phyloP scores from a whole-genome alignment of 148 eudicot species.

The Silene uniflora region DNA sequence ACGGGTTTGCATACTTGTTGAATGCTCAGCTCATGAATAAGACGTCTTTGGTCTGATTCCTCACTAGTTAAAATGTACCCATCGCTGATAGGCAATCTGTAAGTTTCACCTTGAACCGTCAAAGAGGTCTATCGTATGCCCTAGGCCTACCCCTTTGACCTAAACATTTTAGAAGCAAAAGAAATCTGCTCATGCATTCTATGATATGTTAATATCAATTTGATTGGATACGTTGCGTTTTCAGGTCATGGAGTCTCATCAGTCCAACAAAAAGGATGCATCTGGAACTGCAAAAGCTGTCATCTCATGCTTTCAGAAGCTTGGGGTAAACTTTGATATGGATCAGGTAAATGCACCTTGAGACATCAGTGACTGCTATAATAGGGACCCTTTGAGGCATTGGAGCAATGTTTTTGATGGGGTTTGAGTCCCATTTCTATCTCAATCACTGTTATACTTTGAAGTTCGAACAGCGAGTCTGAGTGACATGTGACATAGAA shows the following conservation, averaged over 20 bases:
- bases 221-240: slow-evolving; percentile 6
- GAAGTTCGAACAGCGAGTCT: not conserved
- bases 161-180: too few relatives aligned
- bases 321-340: slow-evolving; percentile 43
- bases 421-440: not conserved
- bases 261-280: slow-evolving; percentile 68
- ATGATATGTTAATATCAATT: not conserved
- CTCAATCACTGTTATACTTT: not conserved
- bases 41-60: too few relatives aligned
- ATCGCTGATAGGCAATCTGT: too few relatives aligned
- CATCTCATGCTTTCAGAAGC: slow-evolving; percentile 85
- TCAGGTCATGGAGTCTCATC: slow-evolving; percentile 91
- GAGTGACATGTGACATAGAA: not conserved
- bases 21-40: too few relatives aligned
- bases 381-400: not conserved
- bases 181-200: not conserved
- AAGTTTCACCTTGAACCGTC: too few relatives aligned
- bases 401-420: too few relatives aligned
- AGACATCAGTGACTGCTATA: not conserved
- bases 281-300: slow-evolving; percentile 99
- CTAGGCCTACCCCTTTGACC: too few relatives aligned
- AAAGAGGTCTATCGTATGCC: too few relatives aligned
- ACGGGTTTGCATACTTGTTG: too few relatives aligned
- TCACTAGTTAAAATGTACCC: too few relatives aligned
- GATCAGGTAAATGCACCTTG: not conserved